Evolutionary conservation across 257 asterid genomes (phyloP).

Genomic region (Penstemon davidsonii): DNA sequence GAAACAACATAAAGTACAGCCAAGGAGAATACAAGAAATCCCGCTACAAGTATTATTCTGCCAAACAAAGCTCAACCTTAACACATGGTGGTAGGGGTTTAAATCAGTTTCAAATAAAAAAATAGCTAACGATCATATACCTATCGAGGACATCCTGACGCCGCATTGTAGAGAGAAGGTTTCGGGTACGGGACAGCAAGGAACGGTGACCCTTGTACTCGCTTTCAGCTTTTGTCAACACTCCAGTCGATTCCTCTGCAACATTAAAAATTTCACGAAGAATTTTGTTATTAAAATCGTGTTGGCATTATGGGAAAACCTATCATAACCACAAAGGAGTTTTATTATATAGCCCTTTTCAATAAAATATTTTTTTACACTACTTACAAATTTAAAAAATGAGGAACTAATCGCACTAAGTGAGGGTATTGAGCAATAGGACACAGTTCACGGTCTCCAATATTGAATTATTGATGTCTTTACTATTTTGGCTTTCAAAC

Average conservation of each 20-base stretch:
- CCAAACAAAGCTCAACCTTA: constrained; percentile 24
- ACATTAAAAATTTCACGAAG: constrained; percentile 25
- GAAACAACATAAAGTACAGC: constrained; percentile 92
- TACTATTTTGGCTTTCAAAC: background rate
- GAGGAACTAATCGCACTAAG: too few relatives aligned
- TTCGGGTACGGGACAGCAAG: constrained; percentile 71
- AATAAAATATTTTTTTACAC: too few relatives aligned
- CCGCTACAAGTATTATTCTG: constrained; percentile 70
- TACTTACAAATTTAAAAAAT: too few relatives aligned
- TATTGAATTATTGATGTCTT: background rate
- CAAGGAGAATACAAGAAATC: constrained; percentile 74
- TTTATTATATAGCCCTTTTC: too few relatives aligned
- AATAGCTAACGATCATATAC: constrained; percentile 29
- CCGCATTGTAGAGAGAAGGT: constrained; percentile 87
- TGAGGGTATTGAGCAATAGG: background rate
- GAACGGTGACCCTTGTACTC: constrained; percentile 95
- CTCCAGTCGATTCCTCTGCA: constrained; percentile 88
- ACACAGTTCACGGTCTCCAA: background rate
- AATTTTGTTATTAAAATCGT: background rate
- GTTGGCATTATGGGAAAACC: background rate
- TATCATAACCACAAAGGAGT: too few relatives aligned
- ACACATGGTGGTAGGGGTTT: constrained; percentile 13
- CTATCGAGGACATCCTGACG: constrained; percentile 92
- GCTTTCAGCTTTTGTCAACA: constrained; percentile 76
- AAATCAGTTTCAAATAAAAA: background rate